Conservation (phyloP, 345 rosid species). For the Atalantia buxifolia region DNA sequence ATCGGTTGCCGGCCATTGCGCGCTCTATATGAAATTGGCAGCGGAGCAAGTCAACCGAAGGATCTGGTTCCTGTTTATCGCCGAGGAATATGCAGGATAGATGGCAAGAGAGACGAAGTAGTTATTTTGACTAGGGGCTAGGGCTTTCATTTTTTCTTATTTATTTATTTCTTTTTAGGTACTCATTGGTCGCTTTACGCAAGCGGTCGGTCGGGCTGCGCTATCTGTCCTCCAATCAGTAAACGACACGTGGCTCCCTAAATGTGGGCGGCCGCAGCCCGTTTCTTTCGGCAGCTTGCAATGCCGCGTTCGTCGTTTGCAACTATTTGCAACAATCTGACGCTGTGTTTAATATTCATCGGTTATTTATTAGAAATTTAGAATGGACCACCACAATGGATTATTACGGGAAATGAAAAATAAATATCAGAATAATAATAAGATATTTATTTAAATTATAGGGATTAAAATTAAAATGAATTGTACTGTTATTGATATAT, state of each 20-base stretch:
- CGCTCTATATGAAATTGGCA: background rate
- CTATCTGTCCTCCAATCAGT: background rate
- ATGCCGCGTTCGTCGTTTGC: background rate
- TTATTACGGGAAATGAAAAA: no score
- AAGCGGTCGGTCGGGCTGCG: background rate
- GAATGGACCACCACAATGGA: no score
- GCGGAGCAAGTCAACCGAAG: background rate
- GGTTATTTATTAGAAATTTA: no score
- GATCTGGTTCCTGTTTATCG: background rate
- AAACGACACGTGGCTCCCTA: background rate
- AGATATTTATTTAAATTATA: no score
- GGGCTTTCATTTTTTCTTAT: background rate
- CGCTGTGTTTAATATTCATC: no score
- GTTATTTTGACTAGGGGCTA: background rate
- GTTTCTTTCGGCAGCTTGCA: background rate
- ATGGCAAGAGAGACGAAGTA: background rate
- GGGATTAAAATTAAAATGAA: no score
- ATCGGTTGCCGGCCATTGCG: constrained; percentile 50
- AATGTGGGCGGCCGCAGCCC: fast-evolving
- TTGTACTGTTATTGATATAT: fast-evolving
- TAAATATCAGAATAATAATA: no score
- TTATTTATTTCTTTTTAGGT: background rate
- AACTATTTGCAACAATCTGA: no score
- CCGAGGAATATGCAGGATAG: constrained; percentile 8
- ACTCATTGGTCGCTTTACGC: constrained; percentile 1